Percentiles rank a stretch among this genome's conserved stretches.
Conservation (phyloP, 352 stramenopile species). For the Phytophthora pinifolia region DNA sequence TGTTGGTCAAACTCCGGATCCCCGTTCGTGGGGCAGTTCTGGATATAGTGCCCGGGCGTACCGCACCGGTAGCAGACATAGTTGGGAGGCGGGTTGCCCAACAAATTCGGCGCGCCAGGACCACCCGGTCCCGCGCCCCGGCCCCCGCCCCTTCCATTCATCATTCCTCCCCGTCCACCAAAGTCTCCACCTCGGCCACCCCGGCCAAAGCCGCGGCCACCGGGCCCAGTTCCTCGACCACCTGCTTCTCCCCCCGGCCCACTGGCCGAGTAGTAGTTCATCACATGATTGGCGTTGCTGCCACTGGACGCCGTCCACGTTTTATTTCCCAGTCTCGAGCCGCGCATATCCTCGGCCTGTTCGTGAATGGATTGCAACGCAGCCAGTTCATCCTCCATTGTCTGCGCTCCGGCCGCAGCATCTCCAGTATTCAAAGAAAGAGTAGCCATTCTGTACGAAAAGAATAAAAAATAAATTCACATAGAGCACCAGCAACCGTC, state of each 20-base stretch:
- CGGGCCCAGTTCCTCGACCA: constrained; percentile 40
- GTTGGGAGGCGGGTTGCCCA: constrained; percentile 73
- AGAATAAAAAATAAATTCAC: constrained; percentile 10
- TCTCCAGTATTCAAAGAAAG: constrained; percentile 24
- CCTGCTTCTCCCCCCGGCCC: constrained; percentile 34
- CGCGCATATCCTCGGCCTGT: constrained; percentile 81
- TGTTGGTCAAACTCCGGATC: constrained; percentile 88
- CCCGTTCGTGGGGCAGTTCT: constrained; percentile 88
- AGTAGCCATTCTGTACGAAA: constrained; percentile 31
- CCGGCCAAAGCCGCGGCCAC: constrained; percentile 48
- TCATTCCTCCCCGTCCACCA: constrained; percentile 44
- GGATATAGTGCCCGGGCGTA: constrained; percentile 85
- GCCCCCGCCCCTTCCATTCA: constrained; percentile 47
- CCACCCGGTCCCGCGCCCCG: constrained; percentile 30
- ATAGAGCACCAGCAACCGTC: constrained; percentile 12
- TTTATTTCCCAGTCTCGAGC: constrained; percentile 79
- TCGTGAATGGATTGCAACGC: constrained; percentile 85
- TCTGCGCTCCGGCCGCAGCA: constrained; percentile 54
- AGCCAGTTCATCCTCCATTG: constrained; percentile 82
- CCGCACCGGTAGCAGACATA: constrained; percentile 88
- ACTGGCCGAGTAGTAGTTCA: constrained; percentile 70
- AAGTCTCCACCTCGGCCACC: constrained; percentile 42
- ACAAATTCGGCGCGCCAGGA: constrained; percentile 14
- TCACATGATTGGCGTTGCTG: constrained; percentile 79
- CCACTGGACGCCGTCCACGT: constrained; percentile 75